Evolutionary conservation across 257 asterid genomes (phyloP), one percentile per base, ranked within the genome.

Genomic region (Solanum pimpinellifolium): DNA sequence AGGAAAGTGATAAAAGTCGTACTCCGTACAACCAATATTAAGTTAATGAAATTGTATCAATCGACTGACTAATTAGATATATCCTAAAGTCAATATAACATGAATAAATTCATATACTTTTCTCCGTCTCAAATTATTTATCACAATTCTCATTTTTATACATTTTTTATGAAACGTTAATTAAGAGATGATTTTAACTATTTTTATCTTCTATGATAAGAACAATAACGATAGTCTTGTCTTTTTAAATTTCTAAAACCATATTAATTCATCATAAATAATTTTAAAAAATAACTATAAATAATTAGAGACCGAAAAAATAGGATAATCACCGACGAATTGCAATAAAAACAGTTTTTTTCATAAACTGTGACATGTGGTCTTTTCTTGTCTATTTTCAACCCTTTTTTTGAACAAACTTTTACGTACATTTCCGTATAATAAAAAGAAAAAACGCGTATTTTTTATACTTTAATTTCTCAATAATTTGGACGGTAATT

Each of bases 401-500:
- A 11, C n/a, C 8, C 46, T 13, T 13, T 41, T 41, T 44, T 20
- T 31, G 8, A 31, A 81, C 78, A 75, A 83, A 59, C 59, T 75
- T 76, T 33, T 21, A 86, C 91, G 95, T 92, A 91, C 94, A 35
- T 5, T 82, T 89, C 90, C 93, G 91, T 93, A 91, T 90, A 88
- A 37, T 4, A 18, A 9, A 37, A 37, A 37, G 42, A 20, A 83
- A 77, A 88, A 90, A 88, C 90, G 93, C 90, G 89, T 86, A 70
- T 66, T 73, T 44, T 47, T 80, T 9, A 39, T 29, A 80, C 35
- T 33, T 33, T 3, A 29, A 3, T 29, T 47, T 80, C 6, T 16
- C 15, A 16, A 33, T 16, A 33, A 16, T 31, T 35, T 35, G 39
- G 39, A 7, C 39, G 39, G 7, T 37, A 37, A 37, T 37, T 37